Evolutionary conservation across 495 filamentous ascomycete species (phyloP).

Genomic region (Apiosordaria backusii): DNA sequence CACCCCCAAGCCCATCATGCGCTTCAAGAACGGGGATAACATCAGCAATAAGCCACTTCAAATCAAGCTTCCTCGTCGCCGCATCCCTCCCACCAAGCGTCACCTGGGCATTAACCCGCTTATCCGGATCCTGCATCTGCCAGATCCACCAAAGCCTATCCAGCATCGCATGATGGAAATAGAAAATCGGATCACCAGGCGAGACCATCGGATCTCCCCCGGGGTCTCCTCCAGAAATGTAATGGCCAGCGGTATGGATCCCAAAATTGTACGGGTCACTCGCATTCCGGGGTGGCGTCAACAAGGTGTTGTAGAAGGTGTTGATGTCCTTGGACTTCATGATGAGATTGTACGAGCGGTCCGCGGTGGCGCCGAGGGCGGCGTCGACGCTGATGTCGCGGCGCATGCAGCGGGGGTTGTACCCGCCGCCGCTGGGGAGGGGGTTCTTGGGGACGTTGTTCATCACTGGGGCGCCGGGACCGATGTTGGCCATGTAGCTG

Average conservation of each 20-base stretch:
- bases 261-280: conserved; percentile 37
- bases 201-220: conserved; percentile 54
- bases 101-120: conserved; percentile 21
- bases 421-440: conserved; percentile 28
- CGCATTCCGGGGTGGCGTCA: conserved; percentile 42
- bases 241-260: conserved; percentile 62
- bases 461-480: conserved; percentile 31
- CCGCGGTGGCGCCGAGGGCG: conserved; percentile 47
- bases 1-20: conserved; percentile 36
- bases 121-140: conserved; percentile 42
- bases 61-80: conserved; percentile 24
- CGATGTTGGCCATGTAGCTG: conserved; percentile 38
- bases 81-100: conserved; percentile 13
- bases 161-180: conserved; percentile 58
- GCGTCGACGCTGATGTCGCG: conserved; percentile 53
- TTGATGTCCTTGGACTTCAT: conserved; percentile 45
- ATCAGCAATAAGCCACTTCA: conserved; percentile 33
- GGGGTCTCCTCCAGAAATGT: conserved; percentile 57
- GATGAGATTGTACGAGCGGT: conserved; percentile 47
- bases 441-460: conserved; percentile 35
- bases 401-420: conserved; percentile 41
- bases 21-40: conserved; percentile 34
- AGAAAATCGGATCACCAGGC: conserved; percentile 63
- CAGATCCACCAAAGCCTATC: conserved; percentile 64
- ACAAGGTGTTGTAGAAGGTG: conserved; percentile 50